These are phyloP conservation scores for Monosporozyma servazzii DNA, from an alignment of 805 yeast species.

Conservation along the genomic window DNA sequence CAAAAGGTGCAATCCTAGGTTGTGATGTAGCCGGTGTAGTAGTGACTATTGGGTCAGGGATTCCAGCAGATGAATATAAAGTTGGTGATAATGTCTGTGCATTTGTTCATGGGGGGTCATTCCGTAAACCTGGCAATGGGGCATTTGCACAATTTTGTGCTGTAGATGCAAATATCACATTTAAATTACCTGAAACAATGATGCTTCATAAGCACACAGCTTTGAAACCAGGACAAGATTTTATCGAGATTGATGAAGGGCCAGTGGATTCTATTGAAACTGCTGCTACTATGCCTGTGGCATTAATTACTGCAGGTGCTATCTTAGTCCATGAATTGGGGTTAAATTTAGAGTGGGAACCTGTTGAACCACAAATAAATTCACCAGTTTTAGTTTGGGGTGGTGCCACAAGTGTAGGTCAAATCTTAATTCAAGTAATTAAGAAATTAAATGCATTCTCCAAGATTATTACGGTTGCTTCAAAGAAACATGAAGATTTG, in stretches of 20 bases:
- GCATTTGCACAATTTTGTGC: conserved; percentile 48
- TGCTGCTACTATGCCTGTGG: conserved; percentile 52
- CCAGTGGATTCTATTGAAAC: conserved; percentile 44
- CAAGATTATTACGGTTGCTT: conserved; percentile 41
- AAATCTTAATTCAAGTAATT: conserved; percentile 48
- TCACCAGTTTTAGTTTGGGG: conserved; percentile 48
- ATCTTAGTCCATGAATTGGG: conserved; percentile 28
- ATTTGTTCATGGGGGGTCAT: conserved; percentile 45
- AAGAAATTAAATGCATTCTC: conserved; percentile 34
- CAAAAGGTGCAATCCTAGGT: conserved; percentile 45
- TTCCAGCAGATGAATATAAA: conserved; percentile 22
- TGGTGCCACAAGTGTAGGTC: conserved; percentile 62
- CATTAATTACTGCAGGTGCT: conserved; percentile 41
- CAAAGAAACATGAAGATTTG: conserved; percentile 34
- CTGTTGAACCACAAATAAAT: conserved; percentile 24
- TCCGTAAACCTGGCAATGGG: conserved; percentile 38
- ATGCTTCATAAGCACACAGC: neutral
- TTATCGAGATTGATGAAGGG: conserved; percentile 16
- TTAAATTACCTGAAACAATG: conserved; percentile 15
- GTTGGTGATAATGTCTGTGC: conserved; percentile 52
- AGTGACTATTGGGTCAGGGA: conserved; percentile 38
- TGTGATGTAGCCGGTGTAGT: conserved; percentile 54
- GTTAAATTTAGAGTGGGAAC: conserved; percentile 19
- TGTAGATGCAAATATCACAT: conserved; percentile 27
- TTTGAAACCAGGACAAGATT: neutral